A percentile compares a stretch with the other conserved stretches of the same genome.
Evolutionary conservation across 768 basidiomycete genomes (phyloP).

Genomic region (Collybia mongolica): DNA sequence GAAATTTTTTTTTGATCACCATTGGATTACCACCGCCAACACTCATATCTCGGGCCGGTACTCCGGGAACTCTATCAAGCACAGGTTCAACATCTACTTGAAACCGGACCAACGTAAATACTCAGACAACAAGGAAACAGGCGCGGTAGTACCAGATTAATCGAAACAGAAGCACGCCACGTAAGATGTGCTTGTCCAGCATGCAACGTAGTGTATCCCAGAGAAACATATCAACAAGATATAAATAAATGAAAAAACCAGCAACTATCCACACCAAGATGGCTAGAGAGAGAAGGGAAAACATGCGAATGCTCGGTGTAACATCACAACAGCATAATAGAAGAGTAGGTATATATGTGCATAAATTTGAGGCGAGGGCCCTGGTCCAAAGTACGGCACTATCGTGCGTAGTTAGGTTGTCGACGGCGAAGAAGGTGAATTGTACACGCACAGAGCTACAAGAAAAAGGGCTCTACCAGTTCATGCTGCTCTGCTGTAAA

Average conservation of each 20-base stretch:
- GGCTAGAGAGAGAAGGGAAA: constrained; percentile 6
- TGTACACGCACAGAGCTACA: constrained; percentile 4
- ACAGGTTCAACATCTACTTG: too few species aligned
- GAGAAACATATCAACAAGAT: neutral
- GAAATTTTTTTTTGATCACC: constrained; percentile 1
- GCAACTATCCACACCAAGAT: neutral
- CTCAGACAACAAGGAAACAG: too few species aligned
- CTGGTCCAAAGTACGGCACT: neutral
- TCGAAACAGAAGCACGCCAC: constrained; percentile 7
- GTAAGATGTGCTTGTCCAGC: constrained; percentile 15
- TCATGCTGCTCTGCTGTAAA: constrained; percentile 79
- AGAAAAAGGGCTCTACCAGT: constrained; percentile 52
- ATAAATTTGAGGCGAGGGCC: constrained; percentile 4
- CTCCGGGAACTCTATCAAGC: too few species aligned
- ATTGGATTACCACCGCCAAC: too few species aligned
- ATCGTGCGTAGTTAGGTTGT: neutral
- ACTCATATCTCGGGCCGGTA: too few species aligned
- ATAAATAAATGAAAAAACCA: constrained; percentile 6
- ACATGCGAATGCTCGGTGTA: constrained; percentile 4
- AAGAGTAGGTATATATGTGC: constrained; percentile 11
- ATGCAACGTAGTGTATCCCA: constrained; percentile 14
- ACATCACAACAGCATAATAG: constrained; percentile 3
- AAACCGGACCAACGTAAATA: too few species aligned
- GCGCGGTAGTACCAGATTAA: too few species aligned
- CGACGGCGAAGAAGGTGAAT: neutral